Percentiles rank a stretch among this genome's conserved stretches.
Evolutionary conservation across 495 filamentous ascomycete species (phyloP).

Genomic region (Hypomontagnella submonticulosa): DNA sequence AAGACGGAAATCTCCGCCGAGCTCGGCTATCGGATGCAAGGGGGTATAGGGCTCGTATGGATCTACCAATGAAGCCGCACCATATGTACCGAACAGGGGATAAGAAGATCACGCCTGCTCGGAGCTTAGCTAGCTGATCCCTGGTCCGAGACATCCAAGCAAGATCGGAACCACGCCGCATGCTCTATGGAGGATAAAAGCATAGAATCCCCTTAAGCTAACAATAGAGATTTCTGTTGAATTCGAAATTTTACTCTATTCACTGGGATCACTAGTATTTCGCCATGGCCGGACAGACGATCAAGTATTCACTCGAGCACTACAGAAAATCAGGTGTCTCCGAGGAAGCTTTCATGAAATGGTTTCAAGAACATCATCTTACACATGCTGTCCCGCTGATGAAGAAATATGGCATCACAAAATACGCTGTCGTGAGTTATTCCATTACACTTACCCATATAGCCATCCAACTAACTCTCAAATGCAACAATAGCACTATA

Average conservation of each 20-base stretch:
- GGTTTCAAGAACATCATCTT: slow-evolving; percentile 24
- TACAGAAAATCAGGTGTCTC: slow-evolving; percentile 30
- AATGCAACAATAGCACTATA: slow-evolving; percentile 10
- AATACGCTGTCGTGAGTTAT: slow-evolving; percentile 26
- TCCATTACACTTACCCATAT: not conserved
- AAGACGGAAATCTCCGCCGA: too few relatives aligned
- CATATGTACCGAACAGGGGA: too few relatives aligned
- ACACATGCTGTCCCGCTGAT: slow-evolving; percentile 17
- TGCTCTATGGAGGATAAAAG: too few relatives aligned
- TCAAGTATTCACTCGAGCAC: slow-evolving; percentile 37
- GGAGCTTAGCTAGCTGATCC: too few relatives aligned
- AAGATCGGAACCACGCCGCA: too few relatives aligned
- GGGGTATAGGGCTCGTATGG: too few relatives aligned
- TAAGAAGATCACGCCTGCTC: too few relatives aligned
- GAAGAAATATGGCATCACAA: slow-evolving; percentile 32
- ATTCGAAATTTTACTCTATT: not conserved
- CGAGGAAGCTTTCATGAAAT: slow-evolving; percentile 25
- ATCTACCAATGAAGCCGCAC: too few relatives aligned
- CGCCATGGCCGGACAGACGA: slow-evolving; percentile 15
- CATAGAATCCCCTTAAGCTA: too few relatives aligned
- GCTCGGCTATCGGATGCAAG: too few relatives aligned
- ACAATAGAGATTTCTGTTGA: too few relatives aligned
- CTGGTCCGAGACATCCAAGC: too few relatives aligned
- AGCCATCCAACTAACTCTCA: not conserved
- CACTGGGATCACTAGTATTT: slow-evolving; percentile 1